Evolutionary conservation across 768 basidiomycete species (phyloP), one percentile per base, ranked within the genome.

Genomic region (Tylopilus sp.): DNA sequence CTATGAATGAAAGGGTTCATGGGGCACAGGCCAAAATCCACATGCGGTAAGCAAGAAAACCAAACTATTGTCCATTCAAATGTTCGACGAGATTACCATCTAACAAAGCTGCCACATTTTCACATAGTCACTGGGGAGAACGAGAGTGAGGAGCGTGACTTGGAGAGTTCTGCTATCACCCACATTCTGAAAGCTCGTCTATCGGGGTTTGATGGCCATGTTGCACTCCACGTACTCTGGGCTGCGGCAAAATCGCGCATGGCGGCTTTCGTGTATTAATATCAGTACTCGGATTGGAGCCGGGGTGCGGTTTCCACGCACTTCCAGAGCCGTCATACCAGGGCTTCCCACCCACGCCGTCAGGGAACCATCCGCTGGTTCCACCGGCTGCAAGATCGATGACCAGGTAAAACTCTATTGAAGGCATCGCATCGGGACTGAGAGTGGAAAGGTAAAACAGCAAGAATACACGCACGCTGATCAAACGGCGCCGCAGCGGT

Each of bases 341-440:
- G 21, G 62, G 52, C 24, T 68, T 68, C 13, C 78, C 74, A 17
- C 90, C 91, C 40, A 87, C 81, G 11, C 75, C 19, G 31, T 68
- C 67, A 1, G 67, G 67, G 49, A 68, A 68, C 67, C 67, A 68
- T 28, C 85, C 92, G 58, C 82, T 90, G 33, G 88, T 91, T 3
- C 85, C 85, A 11, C 92, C 92, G 11, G 82, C 89, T 2, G 85
- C 90, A 31, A 94, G 79, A 66, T 89, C 80, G 64, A 95, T 72
- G 62, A 91, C 83, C 24, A 94, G 71, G 71, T 89, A 94, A 70
- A 95, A 93, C 17, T 83, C 85, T 83, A 51, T 34, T 14, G 9
- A 13, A n/a, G 19, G n/a, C 63, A 55, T 48, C 64, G 7, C 17
- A 30, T 24, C 12, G 61, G 36, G 6, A 4, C 53, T 26, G 40